Evolutionary conservation across 169 alveolate genomes (phyloP).

Genomic region (Plasmodium vivax): DNA sequence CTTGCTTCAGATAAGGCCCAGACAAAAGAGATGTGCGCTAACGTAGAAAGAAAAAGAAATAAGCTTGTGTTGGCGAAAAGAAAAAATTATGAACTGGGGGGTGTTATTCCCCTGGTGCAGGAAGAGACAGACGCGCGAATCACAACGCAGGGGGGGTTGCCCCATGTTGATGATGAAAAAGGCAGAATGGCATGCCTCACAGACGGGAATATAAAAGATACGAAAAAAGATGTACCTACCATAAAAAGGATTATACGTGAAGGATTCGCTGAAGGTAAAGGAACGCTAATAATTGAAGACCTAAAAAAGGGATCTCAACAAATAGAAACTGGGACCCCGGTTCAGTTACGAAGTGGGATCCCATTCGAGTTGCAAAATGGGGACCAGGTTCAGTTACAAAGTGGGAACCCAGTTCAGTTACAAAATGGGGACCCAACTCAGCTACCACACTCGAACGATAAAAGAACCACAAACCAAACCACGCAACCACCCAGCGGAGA

Average conservation of each 20-base stretch:
- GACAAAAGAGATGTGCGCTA: background rate
- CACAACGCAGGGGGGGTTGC: background rate
- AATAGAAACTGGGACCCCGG: background rate
- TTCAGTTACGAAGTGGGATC: too few relatives aligned
- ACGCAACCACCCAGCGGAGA: background rate
- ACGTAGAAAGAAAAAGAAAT: background rate
- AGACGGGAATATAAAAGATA: background rate
- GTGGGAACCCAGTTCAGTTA: background rate
- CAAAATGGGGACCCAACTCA: background rate
- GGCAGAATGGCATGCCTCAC: background rate
- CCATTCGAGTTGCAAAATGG: background rate
- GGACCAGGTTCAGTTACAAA: background rate
- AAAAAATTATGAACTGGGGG: background rate
- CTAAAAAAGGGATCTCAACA: background rate
- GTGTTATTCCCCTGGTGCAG: background rate
- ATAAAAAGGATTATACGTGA: background rate
- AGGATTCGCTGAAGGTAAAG: background rate
- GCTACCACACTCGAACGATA: background rate
- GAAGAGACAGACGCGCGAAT: background rate
- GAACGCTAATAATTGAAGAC: background rate
- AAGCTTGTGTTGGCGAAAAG: background rate
- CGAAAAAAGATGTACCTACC: background rate
- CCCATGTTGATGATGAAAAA: background rate
- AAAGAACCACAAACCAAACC: background rate
- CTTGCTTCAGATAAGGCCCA: background rate